phyloP scores from a whole-genome alignment of 1,284 basidiomycete species.

The Blastosporella zonata region DNA sequence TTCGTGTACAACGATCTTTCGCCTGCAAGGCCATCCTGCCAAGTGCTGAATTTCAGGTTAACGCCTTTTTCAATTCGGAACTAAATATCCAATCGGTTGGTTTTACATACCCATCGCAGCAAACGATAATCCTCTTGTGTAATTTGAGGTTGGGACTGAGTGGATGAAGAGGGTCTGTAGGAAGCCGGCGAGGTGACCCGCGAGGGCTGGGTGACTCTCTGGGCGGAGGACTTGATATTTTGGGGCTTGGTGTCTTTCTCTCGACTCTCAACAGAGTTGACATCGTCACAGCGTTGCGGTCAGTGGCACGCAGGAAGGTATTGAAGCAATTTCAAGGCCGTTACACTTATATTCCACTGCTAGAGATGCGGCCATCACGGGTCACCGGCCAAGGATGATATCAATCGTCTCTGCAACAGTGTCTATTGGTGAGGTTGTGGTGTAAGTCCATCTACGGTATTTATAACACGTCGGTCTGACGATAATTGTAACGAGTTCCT shows the following conservation, averaged over 20 bases:
- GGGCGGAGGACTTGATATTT: background rate
- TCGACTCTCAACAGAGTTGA: slow-evolving; percentile 8
- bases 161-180: slow-evolving; percentile 14
- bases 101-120: slow-evolving; percentile 62
- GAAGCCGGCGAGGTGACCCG: slow-evolving; percentile 25
- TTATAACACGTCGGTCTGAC: too few species aligned
- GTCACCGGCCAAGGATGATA: background rate
- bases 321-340: background rate
- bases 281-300: slow-evolving; percentile 1
- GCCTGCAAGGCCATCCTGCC: slow-evolving; percentile 48
- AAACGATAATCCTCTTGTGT: slow-evolving; percentile 40
- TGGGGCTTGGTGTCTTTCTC: slow-evolving; percentile 17
- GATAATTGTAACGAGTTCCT: too few species aligned
- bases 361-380: background rate
- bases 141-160: slow-evolving; percentile 9
- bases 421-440: too few species aligned
- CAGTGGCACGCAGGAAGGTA: background rate
- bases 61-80: background rate
- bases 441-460: too few species aligned
- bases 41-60: slow-evolving; percentile 35
- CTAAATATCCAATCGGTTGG: background rate
- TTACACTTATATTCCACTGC: background rate
- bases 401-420: background rate
- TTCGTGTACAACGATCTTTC: slow-evolving; percentile 61
- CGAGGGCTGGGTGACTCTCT: slow-evolving; percentile 16